Percentiles rank a stretch among this genome's conserved stretches.
Evolutionary conservation across 2,329 filamentous ascomycete species (phyloP).

Genomic region (Colletotrichum cuscutae): DNA sequence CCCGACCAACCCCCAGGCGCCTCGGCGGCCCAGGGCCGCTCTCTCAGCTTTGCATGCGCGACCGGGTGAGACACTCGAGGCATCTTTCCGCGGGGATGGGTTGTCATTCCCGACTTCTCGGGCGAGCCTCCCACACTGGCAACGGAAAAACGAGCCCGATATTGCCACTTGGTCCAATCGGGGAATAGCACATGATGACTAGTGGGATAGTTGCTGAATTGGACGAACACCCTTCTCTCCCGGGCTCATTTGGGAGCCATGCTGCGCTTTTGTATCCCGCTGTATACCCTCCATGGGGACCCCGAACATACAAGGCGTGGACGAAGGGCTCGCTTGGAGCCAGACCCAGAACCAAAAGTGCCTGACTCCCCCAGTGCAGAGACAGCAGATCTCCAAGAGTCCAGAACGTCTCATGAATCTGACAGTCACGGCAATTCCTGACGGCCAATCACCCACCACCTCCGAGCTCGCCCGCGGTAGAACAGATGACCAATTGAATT

Average conservation of each 20-base stretch:
- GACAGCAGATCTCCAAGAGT: neutral
- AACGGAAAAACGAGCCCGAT: constrained; percentile 10
- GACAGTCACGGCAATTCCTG: constrained; percentile 2
- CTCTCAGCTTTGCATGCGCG: neutral
- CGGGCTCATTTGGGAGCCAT: neutral
- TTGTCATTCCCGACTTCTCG: constrained; percentile 8
- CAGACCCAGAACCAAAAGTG: constrained; percentile 21
- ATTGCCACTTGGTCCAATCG: constrained; percentile 21
- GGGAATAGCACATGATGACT: constrained; percentile 9
- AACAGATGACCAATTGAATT: constrained; percentile 30
- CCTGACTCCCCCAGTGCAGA: neutral
- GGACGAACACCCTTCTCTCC: neutral
- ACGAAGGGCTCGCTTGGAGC: neutral
- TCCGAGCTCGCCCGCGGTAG: neutral
- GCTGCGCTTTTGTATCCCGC: neutral
- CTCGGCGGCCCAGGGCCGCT: neutral
- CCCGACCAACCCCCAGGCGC: neutral
- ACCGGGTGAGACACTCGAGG: constrained; percentile 5
- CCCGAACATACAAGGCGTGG: neutral
- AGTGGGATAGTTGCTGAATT: neutral
- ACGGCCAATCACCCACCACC: constrained; percentile 17
- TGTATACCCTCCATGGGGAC: too few species aligned
- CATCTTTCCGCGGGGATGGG: constrained; percentile 1
- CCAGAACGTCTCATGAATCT: constrained; percentile 18
- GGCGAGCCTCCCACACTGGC: neutral